Percentiles rank a stretch among this genome's conserved stretches.
phyloP scores from a whole-genome alignment of 2,329 filamentous ascomycete genomes.

The Epichloe uncinata region DNA sequence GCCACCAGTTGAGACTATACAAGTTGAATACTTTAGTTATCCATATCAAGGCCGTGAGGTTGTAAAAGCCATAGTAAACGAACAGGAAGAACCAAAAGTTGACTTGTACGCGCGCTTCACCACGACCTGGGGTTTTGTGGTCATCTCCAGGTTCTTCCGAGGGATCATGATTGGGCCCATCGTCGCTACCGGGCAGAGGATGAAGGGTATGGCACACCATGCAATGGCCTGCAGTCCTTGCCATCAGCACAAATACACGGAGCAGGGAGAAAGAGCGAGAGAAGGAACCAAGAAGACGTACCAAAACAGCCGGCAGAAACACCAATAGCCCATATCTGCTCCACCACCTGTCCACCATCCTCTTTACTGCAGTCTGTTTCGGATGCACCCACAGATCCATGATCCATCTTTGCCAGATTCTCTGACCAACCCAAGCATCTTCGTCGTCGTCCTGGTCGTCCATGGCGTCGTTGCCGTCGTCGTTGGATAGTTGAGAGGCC shows the following conservation, averaged over 20 bases:
- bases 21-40: constrained; percentile 61
- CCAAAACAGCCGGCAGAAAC: constrained; percentile 45
- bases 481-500: constrained; percentile 27
- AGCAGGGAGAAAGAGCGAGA: background rate
- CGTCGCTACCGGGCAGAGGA: constrained; percentile 32
- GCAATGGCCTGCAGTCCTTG: constrained; percentile 34
- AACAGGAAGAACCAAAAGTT: constrained; percentile 63
- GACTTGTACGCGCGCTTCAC: constrained; percentile 47
- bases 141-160: constrained; percentile 5
- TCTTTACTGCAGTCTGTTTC: constrained; percentile 42
- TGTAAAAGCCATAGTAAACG: constrained; percentile 58
- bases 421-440: constrained; percentile 20
- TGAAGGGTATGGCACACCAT: constrained; percentile 54
- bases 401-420: constrained; percentile 23
- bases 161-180: constrained; percentile 15
- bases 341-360: constrained; percentile 50
- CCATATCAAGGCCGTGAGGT: constrained; percentile 53
- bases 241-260: background rate
- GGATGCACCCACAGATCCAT: constrained; percentile 49
- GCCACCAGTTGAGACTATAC: constrained; percentile 62
- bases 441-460: constrained; percentile 13
- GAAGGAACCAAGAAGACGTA: constrained; percentile 20
- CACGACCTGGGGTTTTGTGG: constrained; percentile 43
- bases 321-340: constrained; percentile 47
- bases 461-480: constrained; percentile 17